Base-by-base conservation (phyloP, 2,329 filamentous ascomycete species). In the Fusarium domesticum region DNA sequence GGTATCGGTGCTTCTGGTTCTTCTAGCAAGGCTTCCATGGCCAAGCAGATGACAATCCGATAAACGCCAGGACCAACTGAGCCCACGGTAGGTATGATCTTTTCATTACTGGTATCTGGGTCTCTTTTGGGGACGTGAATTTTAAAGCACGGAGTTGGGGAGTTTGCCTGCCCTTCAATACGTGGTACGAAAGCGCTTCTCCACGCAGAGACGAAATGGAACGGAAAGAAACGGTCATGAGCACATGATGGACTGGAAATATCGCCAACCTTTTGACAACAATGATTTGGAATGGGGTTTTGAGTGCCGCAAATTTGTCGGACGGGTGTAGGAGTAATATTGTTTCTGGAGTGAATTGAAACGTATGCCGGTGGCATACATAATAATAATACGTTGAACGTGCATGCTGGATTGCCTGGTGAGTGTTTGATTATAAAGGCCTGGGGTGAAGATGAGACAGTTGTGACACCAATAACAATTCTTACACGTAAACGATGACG, bases 21-120 rank as follows among this genome's bases (percentile, higher is more conserved):
- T 47, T 85, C 85, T 38, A 81, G 80, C 69, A 92, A 92, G 74
- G 89, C 87, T 43, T 83, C 88, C 62, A 86, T 92, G 78, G 83
- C 83, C 65, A 96, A 96, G 83, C 89, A 92, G 70, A 95, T 96
- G 87, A 96, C 91, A 35, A 92, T 92, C 66, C 84, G 88, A 65
- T 93, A 81, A 78, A 60, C 47, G 52, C 49, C 48, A 56, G 40
- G 53, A 52, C 46, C 44, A 51, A 52, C 50, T 60, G 53, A 28
- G 51, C 60, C 56, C 64, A 70, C 64, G 70, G 71, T 75, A 75
- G 66, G 71, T 75, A 75, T 73, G 49, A 56, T 62, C 62, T 64
- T n/a, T 67, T 64, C 64, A 70, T 28, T 28, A 28, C 64, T 70
- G 63, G 66, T 65, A 67, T 66, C 58, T 67, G 55, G 63, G 59